Conservation (phyloP, 164 flowering plant genomes). For the Hamamelis virginiana region DNA sequence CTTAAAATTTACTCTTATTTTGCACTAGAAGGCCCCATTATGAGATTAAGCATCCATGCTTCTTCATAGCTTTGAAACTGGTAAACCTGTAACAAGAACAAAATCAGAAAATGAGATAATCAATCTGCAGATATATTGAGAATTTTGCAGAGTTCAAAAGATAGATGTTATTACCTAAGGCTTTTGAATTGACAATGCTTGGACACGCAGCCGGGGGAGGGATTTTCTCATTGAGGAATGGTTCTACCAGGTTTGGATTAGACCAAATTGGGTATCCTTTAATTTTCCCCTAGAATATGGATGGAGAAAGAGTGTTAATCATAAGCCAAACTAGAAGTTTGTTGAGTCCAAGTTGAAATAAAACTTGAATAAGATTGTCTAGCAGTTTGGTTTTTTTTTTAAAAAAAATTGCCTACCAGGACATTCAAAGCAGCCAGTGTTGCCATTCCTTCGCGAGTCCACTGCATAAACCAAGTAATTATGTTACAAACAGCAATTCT, state of each 20-base stretch:
- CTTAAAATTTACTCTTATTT: too few species aligned
- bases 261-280: constrained; percentile 93
- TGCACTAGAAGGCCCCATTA: too few species aligned
- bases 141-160: background rate
- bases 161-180: constrained; percentile 46
- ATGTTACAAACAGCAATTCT: background rate
- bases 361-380: too few species aligned
- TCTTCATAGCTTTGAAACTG: constrained; percentile 60
- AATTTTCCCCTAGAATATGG: constrained; percentile 67
- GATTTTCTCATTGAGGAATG: constrained; percentile 74
- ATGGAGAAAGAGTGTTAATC: background rate
- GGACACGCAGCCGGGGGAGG: constrained; percentile 89
- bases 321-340: too few species aligned
- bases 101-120: background rate
- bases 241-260: constrained; percentile 75
- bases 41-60: constrained; percentile 7
- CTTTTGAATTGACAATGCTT: constrained; percentile 87
- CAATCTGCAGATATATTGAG: background rate
- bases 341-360: too few species aligned
- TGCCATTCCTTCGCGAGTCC: constrained; percentile 99
- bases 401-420: constrained; percentile 56
- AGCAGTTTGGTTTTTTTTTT: too few species aligned
- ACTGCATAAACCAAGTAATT: constrained; percentile 44
- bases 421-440: constrained; percentile 94
- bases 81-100: constrained; percentile 35